phyloP scores from a whole-genome alignment of 2,329 filamentous ascomycete genomes.

The Calonectria pauciramosa region DNA sequence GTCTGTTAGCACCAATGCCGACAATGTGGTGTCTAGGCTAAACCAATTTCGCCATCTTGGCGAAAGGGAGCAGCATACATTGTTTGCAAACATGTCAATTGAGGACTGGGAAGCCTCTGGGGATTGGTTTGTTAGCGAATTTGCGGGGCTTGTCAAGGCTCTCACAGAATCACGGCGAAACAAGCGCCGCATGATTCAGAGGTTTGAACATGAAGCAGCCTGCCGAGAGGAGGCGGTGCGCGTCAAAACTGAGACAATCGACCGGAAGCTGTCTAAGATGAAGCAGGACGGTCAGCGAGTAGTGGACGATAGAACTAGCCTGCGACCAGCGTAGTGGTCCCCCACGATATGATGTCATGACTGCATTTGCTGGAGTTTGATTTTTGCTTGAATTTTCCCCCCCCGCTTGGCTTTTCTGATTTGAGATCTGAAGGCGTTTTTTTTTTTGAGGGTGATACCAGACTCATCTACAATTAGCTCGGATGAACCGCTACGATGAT shows the following conservation, averaged over 20 bases:
- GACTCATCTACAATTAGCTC: constrained; percentile 25
- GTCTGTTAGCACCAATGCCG: constrained; percentile 52
- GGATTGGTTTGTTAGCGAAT: constrained; percentile 71
- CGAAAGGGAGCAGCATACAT: constrained; percentile 61
- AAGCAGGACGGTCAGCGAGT: constrained; percentile 70
- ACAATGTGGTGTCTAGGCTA: constrained; percentile 63
- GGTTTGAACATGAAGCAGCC: constrained; percentile 69
- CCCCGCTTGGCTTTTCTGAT: not conserved
- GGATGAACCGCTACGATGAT: constrained; percentile 22
- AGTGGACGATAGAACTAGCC: constrained; percentile 58
- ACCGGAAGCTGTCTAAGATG: constrained; percentile 67
- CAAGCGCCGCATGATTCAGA: constrained; percentile 64
- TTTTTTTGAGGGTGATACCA: constrained; percentile 27
- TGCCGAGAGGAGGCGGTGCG: constrained; percentile 68
- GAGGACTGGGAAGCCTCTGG: constrained; percentile 72
- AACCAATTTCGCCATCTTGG: constrained; percentile 63
- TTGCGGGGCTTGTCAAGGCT: constrained; percentile 62
- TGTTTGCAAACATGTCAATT: constrained; percentile 68
- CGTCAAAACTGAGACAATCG: constrained; percentile 66
- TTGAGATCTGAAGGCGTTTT: constrained; percentile 26
- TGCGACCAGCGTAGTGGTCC: constrained; percentile 25
- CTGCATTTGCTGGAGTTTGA: constrained; percentile 44
- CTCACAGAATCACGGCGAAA: constrained; percentile 62
- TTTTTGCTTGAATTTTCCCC: constrained; percentile 7
- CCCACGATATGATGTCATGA: constrained; percentile 43